Evolutionary conservation across 441 rosid genomes (phyloP).

Genomic region (Pelargonium myrrhifolium): DNA sequence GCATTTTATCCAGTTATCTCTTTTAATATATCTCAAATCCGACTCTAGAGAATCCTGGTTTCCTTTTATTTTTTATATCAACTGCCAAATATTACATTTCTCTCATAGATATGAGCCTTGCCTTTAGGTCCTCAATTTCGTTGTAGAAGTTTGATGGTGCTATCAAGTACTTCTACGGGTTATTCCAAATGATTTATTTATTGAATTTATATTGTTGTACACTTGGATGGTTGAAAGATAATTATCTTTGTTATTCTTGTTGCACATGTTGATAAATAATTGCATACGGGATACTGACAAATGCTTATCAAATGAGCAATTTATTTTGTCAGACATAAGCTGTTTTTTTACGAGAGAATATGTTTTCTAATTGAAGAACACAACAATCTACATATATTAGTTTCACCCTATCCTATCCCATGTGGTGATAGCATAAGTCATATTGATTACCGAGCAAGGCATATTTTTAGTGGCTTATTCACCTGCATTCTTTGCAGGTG

Average conservation of each 20-base stretch:
- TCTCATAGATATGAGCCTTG: neutral
- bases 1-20: slow-evolving; percentile 6
- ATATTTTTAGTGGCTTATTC: neutral
- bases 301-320: neutral
- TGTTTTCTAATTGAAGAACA: neutral
- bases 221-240: neutral
- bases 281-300: neutral
- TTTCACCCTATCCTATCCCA: too few species aligned
- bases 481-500: slow-evolving; percentile 46
- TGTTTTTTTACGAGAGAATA: neutral
- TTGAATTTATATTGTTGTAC: neutral
- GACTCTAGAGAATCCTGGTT: neutral
- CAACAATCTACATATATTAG: neutral
- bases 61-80: neutral
- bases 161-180: neutral
- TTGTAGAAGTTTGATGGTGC: neutral
- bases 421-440: too few species aligned
- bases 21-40: neutral
- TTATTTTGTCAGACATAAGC: neutral
- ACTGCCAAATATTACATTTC: neutral
- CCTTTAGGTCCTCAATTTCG: neutral
- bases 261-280: neutral
- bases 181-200: neutral
- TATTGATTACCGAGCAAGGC: neutral
- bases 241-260: neutral